Base-by-base conservation (phyloP, 2,329 filamentous ascomycete species). In the Colletotrichum sp. region DNA sequence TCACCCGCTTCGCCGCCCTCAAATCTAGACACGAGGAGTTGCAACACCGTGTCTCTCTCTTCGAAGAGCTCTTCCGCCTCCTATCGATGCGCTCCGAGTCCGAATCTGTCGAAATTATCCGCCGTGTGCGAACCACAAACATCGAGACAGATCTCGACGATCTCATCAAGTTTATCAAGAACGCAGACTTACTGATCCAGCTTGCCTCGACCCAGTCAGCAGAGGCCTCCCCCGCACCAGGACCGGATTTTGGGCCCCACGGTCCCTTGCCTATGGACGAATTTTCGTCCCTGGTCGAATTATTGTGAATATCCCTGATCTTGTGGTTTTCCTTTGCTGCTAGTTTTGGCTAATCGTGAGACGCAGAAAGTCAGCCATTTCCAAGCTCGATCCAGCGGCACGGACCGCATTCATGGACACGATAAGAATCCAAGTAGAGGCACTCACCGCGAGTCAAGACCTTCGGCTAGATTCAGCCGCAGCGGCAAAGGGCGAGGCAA, bases 41-140 rank as follows among this genome's bases (percentile, higher is more conserved):
- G 30, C 77, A 77, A 28, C 65, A 63, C 5, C 77, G 75, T 8
- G n/a, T 70, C 30, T 43, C 60, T 12, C 72, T 78, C 7, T 73
- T 77, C 48, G 72, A 78, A 13, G 72, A 78, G 8, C 65, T 78
- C 18, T 78, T 78, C 48, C 28, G 34, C 21, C 72, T 77, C 3
- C 57, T 78, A 13, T 67, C 69, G 2, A 71, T 70, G 61, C 77
- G 77, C 34, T 52, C 75, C n/a, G 77, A 78, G 18, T n/a, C 66
- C 24, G 77, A 78, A 28, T 77, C 77, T 1, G 26, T 77, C 28
- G 77, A 72, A 24, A 78, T 78, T n/a, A 67, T 78, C 6, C 69
- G 75, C 10, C 72, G 77, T 3, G 67, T 78, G 52, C 77, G 77
- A 10, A 75, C 39, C 15, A 26, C 72, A n/a, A 76, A 77, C 7